Evolutionary conservation across 352 stramenopile species (phyloP), one percentile per base, ranked within the genome.

Genomic region (Ophiocytium majus): DNA sequence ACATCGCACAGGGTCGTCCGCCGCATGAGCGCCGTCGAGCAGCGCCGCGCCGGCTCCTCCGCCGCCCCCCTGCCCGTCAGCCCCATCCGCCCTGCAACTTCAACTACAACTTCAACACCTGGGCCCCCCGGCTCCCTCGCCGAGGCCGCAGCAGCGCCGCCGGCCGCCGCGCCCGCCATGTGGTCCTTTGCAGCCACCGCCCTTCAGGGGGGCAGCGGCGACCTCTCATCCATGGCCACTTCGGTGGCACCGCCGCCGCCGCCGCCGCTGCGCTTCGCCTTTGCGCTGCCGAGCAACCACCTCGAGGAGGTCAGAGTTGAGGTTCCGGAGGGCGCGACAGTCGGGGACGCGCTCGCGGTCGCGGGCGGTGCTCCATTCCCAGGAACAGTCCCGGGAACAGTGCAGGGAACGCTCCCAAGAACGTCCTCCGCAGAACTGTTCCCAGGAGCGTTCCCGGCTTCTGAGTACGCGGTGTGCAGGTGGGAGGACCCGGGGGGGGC

Each of bases 391-490:
- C n/a, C 17, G 31, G 31, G 14, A 76, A 76, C 28, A 80, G n/a
- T 63, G 31, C 17, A 76, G 31, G 31, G 31, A 76, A 17, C n/a
- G 19, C n/a, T 63, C n/a, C 74, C 17, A 17, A 75, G 17, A 63
- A 17, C 74, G 17, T 63, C 28, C 28, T 66, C 17, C 74, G 31
- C 37, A 80, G 19, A 28, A 23, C 19, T 23, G 28, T 23, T 23
- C 23, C 19, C 28, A 23, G 32, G 35, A 5, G 32, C 66, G 35
- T 78, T 43, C 14, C 66, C 17, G 32, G 5, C 66, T 5, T 78
- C 66, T 5, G 66, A 78, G 75, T 83, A 84, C 33, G 80, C 82
- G 66, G 31, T 87, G 35, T 87, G 83, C 50, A 76, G 66, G 9
- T 79, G 82, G 63, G 76, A 85, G 33, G 50, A 63, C 1, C 78